Base-by-base conservation (phyloP, 352 stramenopile species). In the Ophiocytium majus region DNA sequence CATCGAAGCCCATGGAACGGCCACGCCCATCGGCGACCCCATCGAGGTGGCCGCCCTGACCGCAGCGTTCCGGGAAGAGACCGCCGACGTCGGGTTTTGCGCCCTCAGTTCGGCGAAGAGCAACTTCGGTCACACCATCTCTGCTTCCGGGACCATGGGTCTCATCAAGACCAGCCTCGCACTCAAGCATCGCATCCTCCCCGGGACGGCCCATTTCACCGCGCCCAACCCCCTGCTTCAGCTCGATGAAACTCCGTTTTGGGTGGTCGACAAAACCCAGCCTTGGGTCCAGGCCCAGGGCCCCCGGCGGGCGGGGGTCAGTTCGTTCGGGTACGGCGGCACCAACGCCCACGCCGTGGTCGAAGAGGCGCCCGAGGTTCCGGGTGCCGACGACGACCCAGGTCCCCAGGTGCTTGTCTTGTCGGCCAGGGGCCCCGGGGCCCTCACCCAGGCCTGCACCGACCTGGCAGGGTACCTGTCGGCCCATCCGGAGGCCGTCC, bases 321-420 rank as follows among this genome's bases (percentile, higher is more conserved):
- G 57, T n/a, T 90, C 88, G 32, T 91, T 91, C 83, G 89, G 89
- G 9, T 89, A 90, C 75, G 89, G 89, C 33, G 89, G 89, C 31
- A 90, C 71, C 28, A 91, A 91, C 76, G 82, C 76, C 10, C 89
- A 91, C 78, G 35, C 91, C 0, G 9, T 91, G 9, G 23, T 91
- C 0, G 32, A 90, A 79, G 57, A 83, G 9, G 57, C 57, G 23
- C 57, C 57, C 23, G 57, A 71, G 28, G 28, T 23, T 23, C 23
- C 23, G 19, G 57, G 57, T 71, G 28, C 19, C 28, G 57, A 71
- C 23, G 28, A 71, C 57, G 28, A 71, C 28, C 23, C 23, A 71
- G 19, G 28, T 23, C 28, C 23, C 57, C 19, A 71, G 28, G 23
- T 71, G 28, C 28, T 71, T 23, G 28, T 71, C 28, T 28, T 71